Conservation (phyloP, 345 rosid species). For the Microcos paniculata region DNA sequence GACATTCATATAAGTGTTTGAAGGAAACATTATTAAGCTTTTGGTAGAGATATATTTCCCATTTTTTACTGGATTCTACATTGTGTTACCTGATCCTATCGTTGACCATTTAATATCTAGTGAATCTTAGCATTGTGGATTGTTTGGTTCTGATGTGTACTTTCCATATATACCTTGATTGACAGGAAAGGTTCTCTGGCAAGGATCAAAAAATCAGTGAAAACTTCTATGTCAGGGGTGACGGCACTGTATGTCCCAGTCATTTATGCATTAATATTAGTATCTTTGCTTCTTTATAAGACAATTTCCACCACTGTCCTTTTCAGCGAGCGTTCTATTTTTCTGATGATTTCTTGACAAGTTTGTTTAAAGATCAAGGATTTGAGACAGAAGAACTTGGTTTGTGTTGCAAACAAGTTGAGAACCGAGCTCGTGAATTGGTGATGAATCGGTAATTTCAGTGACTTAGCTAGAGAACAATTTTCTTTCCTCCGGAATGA, state of each 20-base stretch:
- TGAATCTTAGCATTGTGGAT: neutral
- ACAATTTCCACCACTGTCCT: slow-evolving; percentile 13
- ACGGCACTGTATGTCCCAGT: slow-evolving; percentile 82
- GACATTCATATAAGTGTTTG: neutral
- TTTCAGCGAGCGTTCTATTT: slow-evolving; percentile 92
- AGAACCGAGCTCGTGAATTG: slow-evolving; percentile 80
- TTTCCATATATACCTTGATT: slow-evolving; percentile 3
- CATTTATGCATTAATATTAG: neutral
- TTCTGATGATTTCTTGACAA: slow-evolving; percentile 69
- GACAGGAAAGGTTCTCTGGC: slow-evolving; percentile 79
- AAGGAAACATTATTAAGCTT: neutral
- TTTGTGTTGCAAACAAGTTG: slow-evolving; percentile 89
- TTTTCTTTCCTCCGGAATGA: neutral
- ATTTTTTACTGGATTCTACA: neutral
- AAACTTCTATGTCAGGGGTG: slow-evolving; percentile 89
- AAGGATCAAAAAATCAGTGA: slow-evolving; percentile 90
- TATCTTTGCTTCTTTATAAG: slow-evolving; percentile 3
- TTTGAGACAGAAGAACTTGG: slow-evolving; percentile 70
- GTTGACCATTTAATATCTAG: neutral
- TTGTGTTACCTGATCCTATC: neutral
- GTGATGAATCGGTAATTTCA: slow-evolving; percentile 72
- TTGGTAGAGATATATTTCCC: neutral
- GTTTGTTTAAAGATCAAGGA: slow-evolving; percentile 65
- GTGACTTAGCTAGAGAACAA: neutral
- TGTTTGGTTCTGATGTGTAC: neutral